A percentile compares a stretch with the other conserved stretches of the same genome.
These are phyloP conservation scores for Phytophthora pseudosyringae DNA, from an alignment of 352 stramenopile genomes.

Conservation along the genomic window DNA sequence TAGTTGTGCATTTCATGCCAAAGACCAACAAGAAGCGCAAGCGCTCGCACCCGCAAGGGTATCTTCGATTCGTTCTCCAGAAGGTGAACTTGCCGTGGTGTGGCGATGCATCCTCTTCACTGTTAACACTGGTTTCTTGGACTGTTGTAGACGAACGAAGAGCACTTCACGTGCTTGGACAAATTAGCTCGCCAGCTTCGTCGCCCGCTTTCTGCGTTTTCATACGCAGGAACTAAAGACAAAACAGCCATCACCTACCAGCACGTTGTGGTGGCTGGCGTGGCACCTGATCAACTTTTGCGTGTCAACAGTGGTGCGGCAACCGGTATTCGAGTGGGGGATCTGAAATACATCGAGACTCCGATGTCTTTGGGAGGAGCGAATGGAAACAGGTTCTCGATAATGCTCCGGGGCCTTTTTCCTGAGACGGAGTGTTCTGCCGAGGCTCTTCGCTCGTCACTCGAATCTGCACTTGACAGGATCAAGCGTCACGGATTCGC, in stretches of 20 bases:
- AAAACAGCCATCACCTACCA: constrained; percentile 77
- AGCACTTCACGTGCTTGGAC: constrained; percentile 81
- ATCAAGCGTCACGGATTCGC: constrained; percentile 55
- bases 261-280: constrained; percentile 59
- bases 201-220: constrained; percentile 59
- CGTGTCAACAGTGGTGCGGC: constrained; percentile 35
- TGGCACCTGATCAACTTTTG: constrained; percentile 52
- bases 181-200: constrained; percentile 50
- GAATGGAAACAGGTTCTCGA: constrained; percentile 73
- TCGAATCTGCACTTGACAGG: constrained; percentile 35
- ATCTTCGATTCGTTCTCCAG: constrained; percentile 71
- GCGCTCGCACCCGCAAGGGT: constrained; percentile 52
- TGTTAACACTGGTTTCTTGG: constrained; percentile 1
- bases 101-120: not conserved
- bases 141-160: constrained; percentile 57
- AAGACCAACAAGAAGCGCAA: constrained; percentile 79
- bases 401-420: constrained; percentile 50
- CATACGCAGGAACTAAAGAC: constrained; percentile 78
- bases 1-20: constrained; percentile 69
- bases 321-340: constrained; percentile 46
- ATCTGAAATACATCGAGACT: constrained; percentile 53
- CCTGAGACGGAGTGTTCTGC: constrained; percentile 8
- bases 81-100: constrained; percentile 47
- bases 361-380: constrained; percentile 64
- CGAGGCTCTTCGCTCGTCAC: constrained; percentile 17